Evolutionary conservation across 225 moss, liverwort and hornwort genomes (phyloP), one percentile per base, ranked within the genome.

Genomic region (Physcomitrellopsis africana): DNA sequence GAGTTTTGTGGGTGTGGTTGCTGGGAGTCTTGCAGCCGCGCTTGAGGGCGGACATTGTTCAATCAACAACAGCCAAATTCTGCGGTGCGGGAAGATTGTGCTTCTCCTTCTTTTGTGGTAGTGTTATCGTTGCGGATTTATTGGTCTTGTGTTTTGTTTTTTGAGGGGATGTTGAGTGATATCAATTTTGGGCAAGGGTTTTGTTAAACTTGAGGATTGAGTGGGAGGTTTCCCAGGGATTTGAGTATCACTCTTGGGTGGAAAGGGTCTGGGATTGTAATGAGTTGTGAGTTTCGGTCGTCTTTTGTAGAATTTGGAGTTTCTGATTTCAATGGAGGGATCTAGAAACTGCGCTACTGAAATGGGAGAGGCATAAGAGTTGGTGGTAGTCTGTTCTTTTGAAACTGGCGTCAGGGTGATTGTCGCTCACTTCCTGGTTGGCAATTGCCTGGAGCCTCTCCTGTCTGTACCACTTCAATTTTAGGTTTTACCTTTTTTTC

Each of bases 401-500:
- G 43, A 10, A 60, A 44, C 27, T 70, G 51, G 29, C 52, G 52
- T n/a, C 3, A 12, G 12, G 12, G 53, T 63, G 10, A n/a, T 8
- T 59, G 57, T 16, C 64, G 43, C 63, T 51, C 23, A 45, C 22
- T 8, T 45, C 24, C 15, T 42, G 53, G 10, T 32, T 46, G 59
- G 32, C 4, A 51, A 15, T 29, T 27, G 37, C 45, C n/a, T 0
- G 32, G 14, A 64, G 9, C 32, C 51, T 67, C 9, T 16, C 13
- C 62, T 42, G 26, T 76, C 13, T 43, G 10, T 13, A 13, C 10
- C 20, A 47, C 26, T 48, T 49, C 16, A 43, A 5, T 62, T 67
- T 83, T 76, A 79, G 79, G 79, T 71, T 79, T 83, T 12, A 3
- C 3, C 29, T 64, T 47, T 43, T 26, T 41, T 26, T 12, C 23